Evolutionary conservation across 768 basidiomycete species (phyloP).

Genomic region (Pulveroboletus frians): DNA sequence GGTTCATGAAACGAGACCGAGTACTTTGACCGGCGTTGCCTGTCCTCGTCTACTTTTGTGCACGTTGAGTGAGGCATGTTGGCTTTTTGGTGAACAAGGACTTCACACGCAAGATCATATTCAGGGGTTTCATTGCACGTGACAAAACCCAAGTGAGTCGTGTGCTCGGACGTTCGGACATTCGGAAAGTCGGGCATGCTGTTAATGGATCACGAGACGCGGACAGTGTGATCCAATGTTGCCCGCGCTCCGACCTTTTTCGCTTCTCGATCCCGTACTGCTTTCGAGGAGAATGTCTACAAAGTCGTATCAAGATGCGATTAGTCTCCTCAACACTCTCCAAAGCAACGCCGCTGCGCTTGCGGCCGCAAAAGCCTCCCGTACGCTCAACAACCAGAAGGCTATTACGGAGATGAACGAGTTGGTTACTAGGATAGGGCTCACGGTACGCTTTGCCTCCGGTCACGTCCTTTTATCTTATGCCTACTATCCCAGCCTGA

Average conservation of each 20-base stretch:
- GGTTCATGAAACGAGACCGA: too few relatives aligned
- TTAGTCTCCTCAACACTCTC: conserved; percentile 68
- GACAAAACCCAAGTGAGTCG: too few relatives aligned
- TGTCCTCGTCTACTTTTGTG: conserved; percentile 16
- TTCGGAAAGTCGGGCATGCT: neutral
- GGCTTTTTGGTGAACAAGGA: conserved; percentile 25
- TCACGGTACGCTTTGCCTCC: conserved; percentile 51
- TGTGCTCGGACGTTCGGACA: too few relatives aligned
- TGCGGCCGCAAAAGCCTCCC: conserved; percentile 74
- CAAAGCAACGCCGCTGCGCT: conserved; percentile 94
- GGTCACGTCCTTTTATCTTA: conserved; percentile 7
- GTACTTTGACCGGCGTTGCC: conserved; percentile 16
- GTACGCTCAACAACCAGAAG: conserved; percentile 44
- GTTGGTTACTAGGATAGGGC: conserved; percentile 82
- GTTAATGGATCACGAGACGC: neutral
- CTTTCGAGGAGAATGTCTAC: conserved; percentile 45
- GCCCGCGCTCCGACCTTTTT: conserved; percentile 3
- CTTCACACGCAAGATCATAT: neutral
- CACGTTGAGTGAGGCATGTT: conserved; percentile 9
- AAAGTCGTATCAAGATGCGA: conserved; percentile 62
- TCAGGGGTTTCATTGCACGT: conserved; percentile 12
- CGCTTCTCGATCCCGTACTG: conserved; percentile 3
- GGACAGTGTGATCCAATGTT: conserved; percentile 5
- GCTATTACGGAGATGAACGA: conserved; percentile 89
- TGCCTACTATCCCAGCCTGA: conserved; percentile 47